Conservation (phyloP, 768 basidiomycete genomes). For the Rhodotorula kratochvilovae region DNA sequence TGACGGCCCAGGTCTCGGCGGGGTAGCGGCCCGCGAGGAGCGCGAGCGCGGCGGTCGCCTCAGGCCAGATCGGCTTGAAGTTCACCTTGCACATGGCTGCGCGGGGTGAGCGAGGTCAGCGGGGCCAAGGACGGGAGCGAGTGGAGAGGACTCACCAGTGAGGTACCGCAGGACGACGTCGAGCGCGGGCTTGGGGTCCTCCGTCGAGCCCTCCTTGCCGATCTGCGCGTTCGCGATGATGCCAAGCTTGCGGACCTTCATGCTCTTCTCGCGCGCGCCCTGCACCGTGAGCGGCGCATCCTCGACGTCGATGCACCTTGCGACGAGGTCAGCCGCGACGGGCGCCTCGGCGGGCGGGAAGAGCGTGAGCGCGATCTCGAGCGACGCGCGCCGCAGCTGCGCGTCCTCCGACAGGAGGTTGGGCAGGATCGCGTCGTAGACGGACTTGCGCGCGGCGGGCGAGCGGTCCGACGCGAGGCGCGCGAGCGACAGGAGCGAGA, state of each 20-base stretch:
- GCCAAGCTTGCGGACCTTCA: conserved; percentile 69
- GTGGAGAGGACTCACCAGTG: conserved; percentile 54
- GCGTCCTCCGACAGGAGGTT: conserved; percentile 71
- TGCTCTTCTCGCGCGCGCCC: conserved; percentile 76
- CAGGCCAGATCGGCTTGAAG: conserved; percentile 81
- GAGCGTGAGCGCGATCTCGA: conserved; percentile 53
- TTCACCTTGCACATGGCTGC: conserved; percentile 89
- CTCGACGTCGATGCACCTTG: conserved; percentile 67
- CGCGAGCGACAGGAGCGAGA: conserved; percentile 27
- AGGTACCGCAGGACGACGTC: conserved; percentile 69
- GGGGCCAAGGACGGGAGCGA: too few species aligned
- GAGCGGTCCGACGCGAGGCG: conserved; percentile 21
- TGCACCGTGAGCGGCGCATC: conserved; percentile 70
- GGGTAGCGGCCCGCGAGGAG: conserved; percentile 29
- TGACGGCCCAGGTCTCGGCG: conserved; percentile 43
- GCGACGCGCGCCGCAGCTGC: conserved; percentile 59
- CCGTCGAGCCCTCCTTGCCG: conserved; percentile 49
- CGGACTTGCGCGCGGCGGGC: conserved; percentile 34
- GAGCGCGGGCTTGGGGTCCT: conserved; percentile 56
- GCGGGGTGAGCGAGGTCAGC: background rate
- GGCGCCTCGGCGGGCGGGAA: conserved; percentile 57
- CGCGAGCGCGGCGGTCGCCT: conserved; percentile 54
- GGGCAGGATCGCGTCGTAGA: conserved; percentile 57
- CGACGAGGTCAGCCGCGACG: conserved; percentile 50
- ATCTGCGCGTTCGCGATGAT: conserved; percentile 50